Evolutionary conservation across 2,329 filamentous ascomycete species (phyloP), one percentile per base, ranked within the genome.

Genomic region (Exutisphaerella laricina): DNA sequence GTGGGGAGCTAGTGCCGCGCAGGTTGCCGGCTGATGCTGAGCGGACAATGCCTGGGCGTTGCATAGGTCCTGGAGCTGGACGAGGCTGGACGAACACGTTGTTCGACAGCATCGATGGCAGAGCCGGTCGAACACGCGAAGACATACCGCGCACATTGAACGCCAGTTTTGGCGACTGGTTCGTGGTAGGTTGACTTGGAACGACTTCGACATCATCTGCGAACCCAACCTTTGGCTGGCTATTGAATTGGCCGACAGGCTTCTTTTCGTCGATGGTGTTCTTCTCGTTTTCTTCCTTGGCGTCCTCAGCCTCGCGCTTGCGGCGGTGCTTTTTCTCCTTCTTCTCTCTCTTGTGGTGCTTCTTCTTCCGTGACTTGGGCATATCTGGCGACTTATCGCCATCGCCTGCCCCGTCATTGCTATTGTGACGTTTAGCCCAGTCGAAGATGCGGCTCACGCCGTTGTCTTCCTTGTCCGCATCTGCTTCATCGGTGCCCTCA

Each of bases 1-100:
- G 85, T 2, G 88, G 72, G 1, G 85, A 88, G 59, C 78, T 86
- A 14, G 84, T 85, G 41, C 85, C 76, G 43, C 83, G 80, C 40
- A 87, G 79, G n/a, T 78, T 8, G 72, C 53, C 45, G 32, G 37
- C 44, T 5, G 53, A 50, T 5, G 43, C 26, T 4, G 54, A 48
- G 20, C 54, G 56, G n/a, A 44, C 23, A 25, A 48, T 22, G 31
- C 31, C 20, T 14, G 23, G 10, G 16, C 38, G 36, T 38, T 38
- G 45, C n/a, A 22, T 41, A 34, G 51, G 31, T 13, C 18, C 28
- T 6, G 43, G 23, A 4, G 58, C 55, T 4, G 54, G 41, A 0
- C 64, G 61, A 10, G 26, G 66, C 58, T 10, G 64, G 65, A 61
- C 63, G 53, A 89, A 88, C 44, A 88, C 83, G 8, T 80, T 79